phyloP scores from a whole-genome alignment of 164 flowering plant genomes.

The Taxillus chinensis region DNA sequence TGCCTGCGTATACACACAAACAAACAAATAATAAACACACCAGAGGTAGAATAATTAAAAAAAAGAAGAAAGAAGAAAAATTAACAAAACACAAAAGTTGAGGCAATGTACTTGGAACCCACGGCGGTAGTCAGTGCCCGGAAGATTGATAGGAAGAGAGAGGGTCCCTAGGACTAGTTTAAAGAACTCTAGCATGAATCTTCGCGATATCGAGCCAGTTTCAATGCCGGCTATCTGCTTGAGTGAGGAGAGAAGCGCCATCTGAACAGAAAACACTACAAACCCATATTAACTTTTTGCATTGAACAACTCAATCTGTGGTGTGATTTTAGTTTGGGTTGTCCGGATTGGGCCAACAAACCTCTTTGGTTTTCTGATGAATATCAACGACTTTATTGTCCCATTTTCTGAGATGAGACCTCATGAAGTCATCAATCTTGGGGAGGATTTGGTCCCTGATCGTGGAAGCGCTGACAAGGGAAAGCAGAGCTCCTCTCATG shows the following conservation, averaged over 20 bases:
- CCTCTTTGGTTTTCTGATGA: conserved; percentile 89
- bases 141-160: conserved; percentile 17
- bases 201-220: not conserved
- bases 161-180: conserved; percentile 11
- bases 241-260: conserved; percentile 6
- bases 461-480: conserved; percentile 59
- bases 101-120: conserved; percentile 7
- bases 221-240: conserved; percentile 3
- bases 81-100: not conserved
- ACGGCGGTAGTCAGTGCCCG: conserved; percentile 10
- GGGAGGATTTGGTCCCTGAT: conserved; percentile 66
- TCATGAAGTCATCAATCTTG: conserved; percentile 75
- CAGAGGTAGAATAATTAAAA: no score
- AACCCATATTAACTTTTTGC: not conserved
- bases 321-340: no score
- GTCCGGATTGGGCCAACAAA: conserved; percentile 5
- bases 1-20: conserved; percentile 21
- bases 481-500: conserved; percentile 81
- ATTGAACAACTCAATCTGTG: no score
- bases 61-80: not conserved
- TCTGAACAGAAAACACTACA: conserved; percentile 9
- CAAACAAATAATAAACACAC: not conserved
- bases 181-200: conserved; percentile 7
- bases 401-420: conserved; percentile 66
- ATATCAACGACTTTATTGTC: conserved; percentile 48